Base-by-base conservation (phyloP, 371 early-diverging fungal genomes). In the Mortierella sp. region DNA sequence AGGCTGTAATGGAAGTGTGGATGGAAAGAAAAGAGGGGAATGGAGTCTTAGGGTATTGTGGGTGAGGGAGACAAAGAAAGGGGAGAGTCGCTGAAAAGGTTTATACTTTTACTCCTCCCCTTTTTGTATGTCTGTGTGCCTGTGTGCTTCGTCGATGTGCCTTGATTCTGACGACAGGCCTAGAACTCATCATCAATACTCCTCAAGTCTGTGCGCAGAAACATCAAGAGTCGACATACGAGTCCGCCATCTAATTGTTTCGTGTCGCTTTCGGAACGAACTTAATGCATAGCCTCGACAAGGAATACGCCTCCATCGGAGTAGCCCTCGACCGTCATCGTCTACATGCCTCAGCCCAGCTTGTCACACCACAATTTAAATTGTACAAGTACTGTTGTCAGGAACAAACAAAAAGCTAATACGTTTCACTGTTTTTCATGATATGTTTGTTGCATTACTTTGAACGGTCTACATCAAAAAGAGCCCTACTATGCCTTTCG, bases 401-500 rank as follows among this genome's bases (percentile, higher is more conserved):
- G 3, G 34, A 7, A 63, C 24, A 38, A 63, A 34, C 19, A 34
- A 7, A 48, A 5, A 48, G 48, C 14, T 14, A 48, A 50, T 16
- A 13, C 3, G 50, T 13, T 50, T 50, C 50, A 50, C 50, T 50
- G 50, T 9, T 50, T 50, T 38, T 38, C 42, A 38, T 50, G 50
- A 50, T 50, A 50, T 38, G 16, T 38, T 24, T 63, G 3, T 38
- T 65, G 19, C 8, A 38, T 65, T 34, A 24, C 10, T 34, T 21
- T 1, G 5, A 16, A 38, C 0, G 26, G 3, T 65, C 8, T 65
- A 21, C 8, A 38, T 19, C 9, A 13, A 4, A 13, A 6, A 34
- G 34, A 6, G 21, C 5, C 42, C 55, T n/a, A n/a, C 24, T 77
- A 73, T 28, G 73, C 78, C 65, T 78, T 78, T 76, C 85, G 48